Evolutionary conservation across 2,329 filamentous ascomycete genomes (phyloP), one percentile per base, ranked within the genome.

Genomic region (Hypoxylon sp.): DNA sequence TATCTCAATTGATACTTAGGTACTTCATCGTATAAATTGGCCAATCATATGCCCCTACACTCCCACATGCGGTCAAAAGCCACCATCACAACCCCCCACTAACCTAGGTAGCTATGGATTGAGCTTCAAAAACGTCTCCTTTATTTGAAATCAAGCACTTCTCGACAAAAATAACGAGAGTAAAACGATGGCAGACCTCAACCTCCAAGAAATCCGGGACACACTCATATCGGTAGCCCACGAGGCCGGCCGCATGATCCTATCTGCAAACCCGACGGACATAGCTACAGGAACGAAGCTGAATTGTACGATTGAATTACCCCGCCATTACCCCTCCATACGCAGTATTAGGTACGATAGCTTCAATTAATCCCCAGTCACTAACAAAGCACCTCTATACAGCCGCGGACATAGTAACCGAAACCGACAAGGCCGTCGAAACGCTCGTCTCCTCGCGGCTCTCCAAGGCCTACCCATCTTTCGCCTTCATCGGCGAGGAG

Each of bases 401-500:
- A 91, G 90, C 90, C 59, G 88, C 88, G 74, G 90, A 92, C 76
- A 87, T 92, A 55, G 90, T 92, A 46, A 92, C 90, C 24, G 90
- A 91, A 76, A 87, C 88, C 19, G 90, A 92, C 80, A 84, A 88
- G 76, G 88, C 87, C 11, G 88, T 92, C 57, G 90, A 92, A 78
- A 82, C 83, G 57, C 87, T 89, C 82, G 87, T 91, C 60, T 86
- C 84, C 6, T 77, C 80, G 14, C 83, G 83, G 44, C 84, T 92
- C 13, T 80, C 80, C 2, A 70, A 80, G 14, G 78, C 82, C 17
- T 91, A 89, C 77, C 89, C 90, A 0, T 71, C 77, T 67, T 87
- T 86, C 75, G 79, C 84, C 71, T 93, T 93, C 79, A 88, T 94
- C 78, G 91, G 91, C 77, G 91, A 93, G 77, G 92, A 95, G 81